These are phyloP conservation scores for Aspergillus tubingensis DNA, from an alignment of 2,329 filamentous ascomycete species.

Conservation along the genomic window DNA sequence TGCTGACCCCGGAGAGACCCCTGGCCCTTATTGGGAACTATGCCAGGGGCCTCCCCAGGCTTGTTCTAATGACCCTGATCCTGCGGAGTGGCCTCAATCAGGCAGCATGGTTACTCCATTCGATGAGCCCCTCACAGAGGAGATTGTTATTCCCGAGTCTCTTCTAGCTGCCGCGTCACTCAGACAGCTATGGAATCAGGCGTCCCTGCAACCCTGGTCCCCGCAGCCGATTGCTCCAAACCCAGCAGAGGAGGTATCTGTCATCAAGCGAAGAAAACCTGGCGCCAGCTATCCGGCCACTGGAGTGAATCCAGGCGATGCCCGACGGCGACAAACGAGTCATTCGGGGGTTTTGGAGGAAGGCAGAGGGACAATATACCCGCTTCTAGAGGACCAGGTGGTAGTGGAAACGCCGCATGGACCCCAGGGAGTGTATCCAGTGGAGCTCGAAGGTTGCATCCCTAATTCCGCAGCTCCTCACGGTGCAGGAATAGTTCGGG, in stretches of 20 bases:
- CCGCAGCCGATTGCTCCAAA: background rate
- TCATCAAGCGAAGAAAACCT: constrained; percentile 4
- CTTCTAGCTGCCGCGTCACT: constrained; percentile 2
- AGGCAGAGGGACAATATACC: background rate
- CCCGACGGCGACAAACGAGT: background rate
- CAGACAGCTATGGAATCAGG: background rate
- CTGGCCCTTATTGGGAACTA: background rate
- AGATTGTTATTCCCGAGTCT: constrained; percentile 12
- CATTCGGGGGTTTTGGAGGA: constrained; percentile 3
- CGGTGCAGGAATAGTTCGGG: too few species aligned
- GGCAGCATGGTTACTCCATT: background rate
- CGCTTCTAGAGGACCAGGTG: background rate
- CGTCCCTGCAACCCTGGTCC: background rate
- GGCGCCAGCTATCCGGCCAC: background rate
- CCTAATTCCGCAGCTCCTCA: background rate
- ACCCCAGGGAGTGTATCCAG: background rate
- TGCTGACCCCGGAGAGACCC: background rate
- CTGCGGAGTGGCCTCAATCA: background rate
- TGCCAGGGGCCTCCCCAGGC: background rate
- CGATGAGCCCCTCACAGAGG: background rate
- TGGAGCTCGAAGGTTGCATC: background rate
- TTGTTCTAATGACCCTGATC: background rate
- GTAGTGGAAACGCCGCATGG: background rate
- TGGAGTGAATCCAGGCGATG: background rate
- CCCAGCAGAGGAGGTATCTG: constrained; percentile 3